Percentiles rank a stretch among this genome's conserved stretches.
Evolutionary conservation across 805 yeast species (phyloP).

Genomic region (Debaryomyces maramus): DNA sequence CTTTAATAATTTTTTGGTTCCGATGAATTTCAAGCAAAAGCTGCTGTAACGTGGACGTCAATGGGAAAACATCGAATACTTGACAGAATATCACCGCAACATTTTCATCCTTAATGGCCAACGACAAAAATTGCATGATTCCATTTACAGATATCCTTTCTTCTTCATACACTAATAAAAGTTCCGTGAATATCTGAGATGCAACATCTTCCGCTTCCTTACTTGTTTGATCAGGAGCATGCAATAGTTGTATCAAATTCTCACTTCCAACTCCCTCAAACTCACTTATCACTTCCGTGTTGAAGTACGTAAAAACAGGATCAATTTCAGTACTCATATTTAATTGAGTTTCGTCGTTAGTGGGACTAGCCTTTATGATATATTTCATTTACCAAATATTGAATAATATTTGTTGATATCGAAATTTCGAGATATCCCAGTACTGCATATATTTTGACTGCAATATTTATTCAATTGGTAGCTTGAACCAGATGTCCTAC

Average conservation of each 20-base stretch:
- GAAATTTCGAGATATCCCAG: not conserved
- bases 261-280: constrained; percentile 34
- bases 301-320: constrained; percentile 24
- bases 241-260: constrained; percentile 30
- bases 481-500: too few relatives aligned
- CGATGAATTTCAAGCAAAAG: constrained; percentile 24
- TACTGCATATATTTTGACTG: not conserved
- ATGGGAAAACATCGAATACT: constrained; percentile 39
- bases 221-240: constrained; percentile 22
- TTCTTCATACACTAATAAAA: constrained; percentile 28
- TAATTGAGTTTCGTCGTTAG: too few relatives aligned
- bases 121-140: constrained; percentile 23
- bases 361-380: too few relatives aligned
- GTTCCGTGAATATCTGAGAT: constrained; percentile 34
- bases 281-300: constrained; percentile 30
- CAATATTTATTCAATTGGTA: too few relatives aligned
- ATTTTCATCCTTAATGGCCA: constrained; percentile 30
- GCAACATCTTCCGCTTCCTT: constrained; percentile 16
- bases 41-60: constrained; percentile 17
- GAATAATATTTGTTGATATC: too few relatives aligned
- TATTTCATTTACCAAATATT: too few relatives aligned
- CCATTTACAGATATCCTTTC: constrained; percentile 13
- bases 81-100: constrained; percentile 38
- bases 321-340: constrained; percentile 2
- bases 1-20: constrained; percentile 26